These are phyloP conservation scores for Penicillium silybi DNA, from an alignment of 495 filamentous ascomycete genomes.

Conservation along the genomic window DNA sequence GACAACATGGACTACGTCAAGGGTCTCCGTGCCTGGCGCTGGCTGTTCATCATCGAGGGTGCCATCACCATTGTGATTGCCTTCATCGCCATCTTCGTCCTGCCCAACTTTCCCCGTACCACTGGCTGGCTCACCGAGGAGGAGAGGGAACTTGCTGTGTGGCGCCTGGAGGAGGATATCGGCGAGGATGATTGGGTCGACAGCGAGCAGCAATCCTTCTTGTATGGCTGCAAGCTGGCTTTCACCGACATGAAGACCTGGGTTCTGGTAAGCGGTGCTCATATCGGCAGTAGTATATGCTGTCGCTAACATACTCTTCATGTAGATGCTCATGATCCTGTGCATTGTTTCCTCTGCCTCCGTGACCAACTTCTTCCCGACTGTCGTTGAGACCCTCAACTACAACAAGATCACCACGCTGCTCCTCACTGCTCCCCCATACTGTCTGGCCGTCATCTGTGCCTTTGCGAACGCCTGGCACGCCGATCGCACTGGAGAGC, in stretches of 20 bases:
- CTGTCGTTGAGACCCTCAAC: conserved; percentile 71
- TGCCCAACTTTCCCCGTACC: conserved; percentile 79
- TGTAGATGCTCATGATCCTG: conserved; percentile 60
- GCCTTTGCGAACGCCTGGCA: conserved; percentile 73
- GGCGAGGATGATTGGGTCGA: conserved; percentile 72
- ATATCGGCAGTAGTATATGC: background rate
- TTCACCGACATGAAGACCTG: conserved; percentile 69
- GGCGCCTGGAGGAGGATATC: conserved; percentile 73
- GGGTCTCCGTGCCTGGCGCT: conserved; percentile 50
- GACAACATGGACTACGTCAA: conserved; percentile 36
- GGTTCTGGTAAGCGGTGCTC: conserved; percentile 32
- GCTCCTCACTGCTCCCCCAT: conserved; percentile 73
- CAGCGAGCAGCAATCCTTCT: conserved; percentile 59
- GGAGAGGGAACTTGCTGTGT: conserved; percentile 63
- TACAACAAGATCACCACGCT: conserved; percentile 66
- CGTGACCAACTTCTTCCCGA: conserved; percentile 88
- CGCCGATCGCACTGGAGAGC: conserved; percentile 73
- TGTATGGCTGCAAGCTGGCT: conserved; percentile 66
- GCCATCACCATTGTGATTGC: conserved; percentile 52
- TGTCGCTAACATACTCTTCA: conserved; percentile 1
- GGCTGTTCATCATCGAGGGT: conserved; percentile 66
- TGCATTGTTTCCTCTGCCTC: conserved; percentile 68
- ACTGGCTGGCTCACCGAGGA: conserved; percentile 68
- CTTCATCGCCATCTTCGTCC: conserved; percentile 51
- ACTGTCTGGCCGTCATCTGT: conserved; percentile 65